These are phyloP conservation scores for Candida sojae DNA, from an alignment of 1,139 yeast species.

Conservation along the genomic window DNA sequence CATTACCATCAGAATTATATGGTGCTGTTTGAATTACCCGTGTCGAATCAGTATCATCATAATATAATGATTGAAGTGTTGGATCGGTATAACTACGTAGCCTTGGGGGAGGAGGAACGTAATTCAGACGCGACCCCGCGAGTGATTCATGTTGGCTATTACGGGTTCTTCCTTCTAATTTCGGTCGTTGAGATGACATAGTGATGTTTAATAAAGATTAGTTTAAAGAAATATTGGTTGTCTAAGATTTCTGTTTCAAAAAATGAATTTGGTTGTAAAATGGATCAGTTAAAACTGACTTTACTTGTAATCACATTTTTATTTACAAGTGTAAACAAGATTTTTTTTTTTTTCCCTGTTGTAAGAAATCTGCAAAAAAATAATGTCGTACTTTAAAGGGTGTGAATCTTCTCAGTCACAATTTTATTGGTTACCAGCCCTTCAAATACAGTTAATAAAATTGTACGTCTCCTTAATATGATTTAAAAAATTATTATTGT, in stretches of 20 bases:
- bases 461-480: too few species aligned
- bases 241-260: neutral
- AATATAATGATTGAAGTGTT: neutral
- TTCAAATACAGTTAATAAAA: too few species aligned
- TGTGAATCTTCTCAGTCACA: too few species aligned
- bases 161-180: neutral
- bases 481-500: too few species aligned
- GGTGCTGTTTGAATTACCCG: neutral
- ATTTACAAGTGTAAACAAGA: neutral
- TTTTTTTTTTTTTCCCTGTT: too few species aligned
- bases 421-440: too few species aligned
- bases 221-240: neutral
- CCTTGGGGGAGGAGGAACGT: neutral
- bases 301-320: too few species aligned
- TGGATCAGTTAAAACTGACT: neutral
- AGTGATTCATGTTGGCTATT: neutral
- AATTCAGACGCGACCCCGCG: constrained; percentile 2
- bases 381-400: too few species aligned
- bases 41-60: neutral
- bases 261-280: neutral
- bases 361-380: too few species aligned
- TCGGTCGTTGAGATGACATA: constrained; percentile 2
- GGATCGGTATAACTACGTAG: constrained; percentile 4
- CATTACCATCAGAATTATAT: neutral
- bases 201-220: neutral